phyloP scores from a whole-genome alignment of 106 monocot genomes.

The Vanilla planifolia region DNA sequence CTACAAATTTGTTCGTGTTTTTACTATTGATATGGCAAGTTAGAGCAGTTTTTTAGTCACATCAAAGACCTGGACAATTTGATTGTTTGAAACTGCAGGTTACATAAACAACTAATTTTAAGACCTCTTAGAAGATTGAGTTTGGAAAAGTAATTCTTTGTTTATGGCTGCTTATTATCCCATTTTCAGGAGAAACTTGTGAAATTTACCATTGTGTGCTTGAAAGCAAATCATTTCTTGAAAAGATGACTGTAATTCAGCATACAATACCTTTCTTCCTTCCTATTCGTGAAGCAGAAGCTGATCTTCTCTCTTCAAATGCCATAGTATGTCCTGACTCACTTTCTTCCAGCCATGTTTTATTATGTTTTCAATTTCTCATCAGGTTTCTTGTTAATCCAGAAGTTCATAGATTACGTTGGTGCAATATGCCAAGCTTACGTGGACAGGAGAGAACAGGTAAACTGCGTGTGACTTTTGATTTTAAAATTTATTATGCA shows the following conservation, averaged over 20 bases:
- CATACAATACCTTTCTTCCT: slow-evolving; percentile 96
- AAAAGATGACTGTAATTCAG: slow-evolving; percentile 87
- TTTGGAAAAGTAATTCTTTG: background rate
- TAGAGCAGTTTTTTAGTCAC: no score
- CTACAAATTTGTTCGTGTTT: no score
- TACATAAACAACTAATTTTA: no score
- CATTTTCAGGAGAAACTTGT: slow-evolving; percentile 82
- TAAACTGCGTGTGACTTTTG: slow-evolving; percentile 10
- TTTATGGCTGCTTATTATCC: background rate
- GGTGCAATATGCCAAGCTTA: slow-evolving; percentile 84
- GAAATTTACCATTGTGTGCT: slow-evolving; percentile 89
- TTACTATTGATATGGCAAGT: no score
- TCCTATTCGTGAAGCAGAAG: slow-evolving; percentile 91
- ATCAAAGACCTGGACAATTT: no score
- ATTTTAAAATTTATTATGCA: no score
- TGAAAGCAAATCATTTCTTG: slow-evolving; percentile 99
- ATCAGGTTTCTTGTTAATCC: slow-evolving; percentile 9
- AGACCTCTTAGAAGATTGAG: no score
- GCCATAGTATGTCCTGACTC: slow-evolving; percentile 52
- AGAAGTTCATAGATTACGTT: slow-evolving; percentile 99
- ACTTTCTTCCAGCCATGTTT: background rate
- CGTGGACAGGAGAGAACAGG: slow-evolving; percentile 98
- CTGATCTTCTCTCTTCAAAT: slow-evolving; percentile 86
- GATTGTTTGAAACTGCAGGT: no score
- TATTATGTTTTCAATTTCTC: background rate